Percentiles rank a stretch among this genome's conserved stretches.
These are phyloP conservation scores for Blastomyces parvus DNA, from an alignment of 2,329 filamentous ascomycete species.

Conservation along the genomic window DNA sequence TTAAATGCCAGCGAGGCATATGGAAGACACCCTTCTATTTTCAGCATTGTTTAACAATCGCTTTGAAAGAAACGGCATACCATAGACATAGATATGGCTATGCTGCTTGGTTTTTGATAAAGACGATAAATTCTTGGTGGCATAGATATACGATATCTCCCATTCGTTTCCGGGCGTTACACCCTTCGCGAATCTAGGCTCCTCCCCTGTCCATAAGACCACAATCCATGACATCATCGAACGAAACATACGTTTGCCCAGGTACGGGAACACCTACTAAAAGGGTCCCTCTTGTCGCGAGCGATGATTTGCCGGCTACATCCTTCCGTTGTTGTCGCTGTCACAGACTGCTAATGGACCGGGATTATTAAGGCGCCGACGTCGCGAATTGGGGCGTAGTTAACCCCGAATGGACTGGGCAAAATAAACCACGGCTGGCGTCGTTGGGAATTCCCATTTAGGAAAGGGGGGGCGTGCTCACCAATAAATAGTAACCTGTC, in stretches of 20 bases:
- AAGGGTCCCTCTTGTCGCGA: neutral
- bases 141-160: neutral
- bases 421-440: neutral
- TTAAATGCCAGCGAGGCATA: neutral
- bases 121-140: neutral
- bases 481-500: neutral
- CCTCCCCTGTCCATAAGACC: neutral
- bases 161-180: neutral
- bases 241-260: neutral
- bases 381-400: neutral
- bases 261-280: neutral
- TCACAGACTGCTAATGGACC: neutral
- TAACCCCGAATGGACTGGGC: neutral
- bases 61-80: neutral
- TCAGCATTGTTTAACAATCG: neutral
- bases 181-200: neutral
- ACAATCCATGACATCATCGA: neutral
- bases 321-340: neutral
- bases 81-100: neutral
- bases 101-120: neutral
- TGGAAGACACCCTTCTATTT: neutral
- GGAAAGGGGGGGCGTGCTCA: neutral
- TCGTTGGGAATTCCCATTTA: neutral
- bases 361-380: neutral
- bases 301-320: neutral